Evolutionary conservation across 2,329 filamentous ascomycete genomes (phyloP).

Genomic region (Emergomyces africanus): DNA sequence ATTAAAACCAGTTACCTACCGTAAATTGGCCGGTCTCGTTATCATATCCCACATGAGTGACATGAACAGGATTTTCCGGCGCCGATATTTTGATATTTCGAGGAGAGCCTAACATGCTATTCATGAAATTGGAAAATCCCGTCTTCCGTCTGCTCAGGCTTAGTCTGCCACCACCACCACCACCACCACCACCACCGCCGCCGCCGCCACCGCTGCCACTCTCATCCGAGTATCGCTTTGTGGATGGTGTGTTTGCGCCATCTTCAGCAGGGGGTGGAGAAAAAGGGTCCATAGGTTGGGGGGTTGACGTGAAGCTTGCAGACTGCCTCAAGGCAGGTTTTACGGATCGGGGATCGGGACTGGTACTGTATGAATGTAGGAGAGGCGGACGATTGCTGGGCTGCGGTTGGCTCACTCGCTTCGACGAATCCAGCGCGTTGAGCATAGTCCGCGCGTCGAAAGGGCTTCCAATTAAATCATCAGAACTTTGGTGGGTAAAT

Average conservation of each 20-base stretch:
- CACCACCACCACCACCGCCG: no score
- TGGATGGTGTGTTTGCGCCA: slow-evolving; percentile 31
- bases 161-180: slow-evolving; percentile 36
- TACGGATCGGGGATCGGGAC: slow-evolving; percentile 41
- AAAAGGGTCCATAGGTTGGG: slow-evolving; percentile 39
- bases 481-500: slow-evolving; percentile 27
- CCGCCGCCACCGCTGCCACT: no score
- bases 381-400: slow-evolving; percentile 30
- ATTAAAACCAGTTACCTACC: slow-evolving; percentile 40
- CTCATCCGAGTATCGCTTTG: slow-evolving; percentile 73
- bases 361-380: slow-evolving; percentile 37
- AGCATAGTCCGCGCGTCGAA: slow-evolving; percentile 34
- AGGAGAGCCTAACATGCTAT: slow-evolving; percentile 68
- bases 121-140: slow-evolving; percentile 78
- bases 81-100: slow-evolving; percentile 93
- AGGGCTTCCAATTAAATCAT: slow-evolving; percentile 33
- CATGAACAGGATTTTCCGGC: slow-evolving; percentile 92
- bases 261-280: slow-evolving; percentile 34
- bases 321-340: slow-evolving; percentile 50
- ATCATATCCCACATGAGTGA: slow-evolving; percentile 96
- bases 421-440: slow-evolving; percentile 27
- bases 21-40: slow-evolving; percentile 94
- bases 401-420: slow-evolving; percentile 4
- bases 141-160: slow-evolving; percentile 62
- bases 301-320: slow-evolving; percentile 48